Evolutionary conservation across 176 grass and related monocot genomes (phyloP).

Genomic region (Dendrocalamus sinicus): DNA sequence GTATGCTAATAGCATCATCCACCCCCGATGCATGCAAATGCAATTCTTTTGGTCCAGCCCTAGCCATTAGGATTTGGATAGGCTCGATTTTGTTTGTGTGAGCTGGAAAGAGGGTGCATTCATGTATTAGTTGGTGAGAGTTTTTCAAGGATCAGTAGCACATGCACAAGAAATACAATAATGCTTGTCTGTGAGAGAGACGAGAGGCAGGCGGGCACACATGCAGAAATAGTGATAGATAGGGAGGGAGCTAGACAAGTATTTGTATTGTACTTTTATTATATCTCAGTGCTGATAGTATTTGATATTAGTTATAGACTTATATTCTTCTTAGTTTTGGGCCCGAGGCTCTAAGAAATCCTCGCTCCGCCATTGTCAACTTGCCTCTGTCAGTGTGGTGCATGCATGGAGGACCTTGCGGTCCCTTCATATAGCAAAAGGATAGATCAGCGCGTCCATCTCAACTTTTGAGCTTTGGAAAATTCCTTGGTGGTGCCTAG

Average conservation of each 20-base stretch:
- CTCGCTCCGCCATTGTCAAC: no score
- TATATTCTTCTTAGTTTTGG: no score
- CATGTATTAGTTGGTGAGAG: conserved; percentile 39
- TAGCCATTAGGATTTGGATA: conserved; percentile 12
- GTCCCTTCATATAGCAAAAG: no score
- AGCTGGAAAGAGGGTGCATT: conserved; percentile 51
- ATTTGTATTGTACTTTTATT: no score
- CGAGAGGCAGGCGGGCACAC: not conserved
- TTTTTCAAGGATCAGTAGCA: conserved; percentile 27
- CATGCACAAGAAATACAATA: conserved; percentile 10
- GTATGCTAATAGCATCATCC: not conserved
- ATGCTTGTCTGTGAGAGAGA: not conserved
- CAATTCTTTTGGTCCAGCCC: not conserved
- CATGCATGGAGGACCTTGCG: no score
- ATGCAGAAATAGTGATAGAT: conserved; percentile 33
- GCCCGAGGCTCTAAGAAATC: no score
- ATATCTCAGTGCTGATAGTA: no score
- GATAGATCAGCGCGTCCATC: not conserved
- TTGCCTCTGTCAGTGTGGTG: no score
- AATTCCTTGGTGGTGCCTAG: no score
- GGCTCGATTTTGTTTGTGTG: not conserved
- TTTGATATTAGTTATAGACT: no score
- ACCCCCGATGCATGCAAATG: not conserved
- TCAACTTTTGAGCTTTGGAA: not conserved
- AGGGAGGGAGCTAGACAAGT: no score